Conservation (phyloP, 257 asterid genomes). For the Cruciata laevipes region DNA sequence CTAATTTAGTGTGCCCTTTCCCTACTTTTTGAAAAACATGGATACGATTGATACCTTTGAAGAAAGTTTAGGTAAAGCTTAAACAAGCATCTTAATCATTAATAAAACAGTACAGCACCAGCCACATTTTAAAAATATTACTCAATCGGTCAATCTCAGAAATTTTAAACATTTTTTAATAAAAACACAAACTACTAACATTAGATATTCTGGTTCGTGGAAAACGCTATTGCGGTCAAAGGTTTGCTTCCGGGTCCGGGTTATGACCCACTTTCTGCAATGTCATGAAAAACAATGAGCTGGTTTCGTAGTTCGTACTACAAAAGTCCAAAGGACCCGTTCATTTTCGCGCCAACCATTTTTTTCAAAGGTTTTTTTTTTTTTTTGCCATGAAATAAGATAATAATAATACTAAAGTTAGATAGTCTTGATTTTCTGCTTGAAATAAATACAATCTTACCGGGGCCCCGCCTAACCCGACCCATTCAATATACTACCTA, state of each 20-base stretch:
- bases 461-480: slow-evolving; percentile 19
- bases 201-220: background rate
- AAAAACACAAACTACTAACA: too few relatives aligned
- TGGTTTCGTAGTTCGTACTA: background rate
- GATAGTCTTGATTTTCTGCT: slow-evolving; percentile 15
- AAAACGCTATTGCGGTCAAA: slow-evolving; percentile 18
- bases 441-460: slow-evolving; percentile 14
- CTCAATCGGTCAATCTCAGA: too few relatives aligned
- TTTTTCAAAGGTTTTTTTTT: slow-evolving; percentile 2
- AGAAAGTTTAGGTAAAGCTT: slow-evolving; percentile 19
- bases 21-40: slow-evolving; percentile 7
- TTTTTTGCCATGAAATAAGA: background rate
- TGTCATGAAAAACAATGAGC: background rate
- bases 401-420: background rate
- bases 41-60: slow-evolving; percentile 21
- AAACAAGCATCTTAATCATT: slow-evolving; percentile 11
- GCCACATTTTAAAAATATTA: too few relatives aligned
- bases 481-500: slow-evolving; percentile 11
- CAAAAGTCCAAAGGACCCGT: background rate
- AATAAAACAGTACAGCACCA: too few relatives aligned
- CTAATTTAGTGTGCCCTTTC: background rate
- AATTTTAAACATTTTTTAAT: too few relatives aligned
- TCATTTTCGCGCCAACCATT: slow-evolving; percentile 18
- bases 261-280: background rate
- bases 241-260: slow-evolving; percentile 15